Conservation (phyloP, 2,329 filamentous ascomycete species). For the Ophiostoma sp. region DNA sequence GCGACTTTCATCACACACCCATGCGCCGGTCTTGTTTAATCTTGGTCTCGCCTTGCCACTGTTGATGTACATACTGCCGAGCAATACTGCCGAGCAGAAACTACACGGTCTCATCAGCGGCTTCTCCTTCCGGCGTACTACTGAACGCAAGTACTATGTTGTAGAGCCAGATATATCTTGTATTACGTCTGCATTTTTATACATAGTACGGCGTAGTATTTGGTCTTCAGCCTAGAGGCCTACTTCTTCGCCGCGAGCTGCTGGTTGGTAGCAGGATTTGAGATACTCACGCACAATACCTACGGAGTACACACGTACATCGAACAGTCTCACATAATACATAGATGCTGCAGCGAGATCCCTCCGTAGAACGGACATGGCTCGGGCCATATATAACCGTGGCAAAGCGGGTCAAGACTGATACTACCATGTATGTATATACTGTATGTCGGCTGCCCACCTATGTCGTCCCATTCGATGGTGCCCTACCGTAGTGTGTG, state of each 20-base stretch:
- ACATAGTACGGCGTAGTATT: neutral
- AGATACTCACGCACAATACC: neutral
- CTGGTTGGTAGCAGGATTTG: neutral
- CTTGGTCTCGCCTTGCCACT: neutral
- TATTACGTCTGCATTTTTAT: neutral
- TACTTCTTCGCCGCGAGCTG: neutral
- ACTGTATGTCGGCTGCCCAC: neutral
- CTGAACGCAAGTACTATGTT: neutral
- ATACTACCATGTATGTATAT: neutral
- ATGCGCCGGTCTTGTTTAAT: neutral
- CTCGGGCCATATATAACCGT: constrained; percentile 15
- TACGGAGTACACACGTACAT: too few species aligned
- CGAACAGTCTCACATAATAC: neutral
- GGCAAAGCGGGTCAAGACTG: constrained; percentile 10
- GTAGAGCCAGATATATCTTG: neutral
- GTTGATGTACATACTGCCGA: neutral
- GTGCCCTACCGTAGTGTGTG: neutral
- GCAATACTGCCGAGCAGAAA: too few species aligned
- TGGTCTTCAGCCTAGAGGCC: neutral
- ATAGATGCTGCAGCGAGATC: constrained; percentile 3
- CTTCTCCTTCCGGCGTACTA: neutral
- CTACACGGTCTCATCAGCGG: neutral
- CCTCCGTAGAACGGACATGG: constrained; percentile 13
- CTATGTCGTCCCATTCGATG: neutral
- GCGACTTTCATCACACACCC: constrained; percentile 7